A percentile compares a stretch with the other conserved stretches of the same genome.
Conservation (phyloP, 331 rosid species). For the Malus hybrid region DNA sequence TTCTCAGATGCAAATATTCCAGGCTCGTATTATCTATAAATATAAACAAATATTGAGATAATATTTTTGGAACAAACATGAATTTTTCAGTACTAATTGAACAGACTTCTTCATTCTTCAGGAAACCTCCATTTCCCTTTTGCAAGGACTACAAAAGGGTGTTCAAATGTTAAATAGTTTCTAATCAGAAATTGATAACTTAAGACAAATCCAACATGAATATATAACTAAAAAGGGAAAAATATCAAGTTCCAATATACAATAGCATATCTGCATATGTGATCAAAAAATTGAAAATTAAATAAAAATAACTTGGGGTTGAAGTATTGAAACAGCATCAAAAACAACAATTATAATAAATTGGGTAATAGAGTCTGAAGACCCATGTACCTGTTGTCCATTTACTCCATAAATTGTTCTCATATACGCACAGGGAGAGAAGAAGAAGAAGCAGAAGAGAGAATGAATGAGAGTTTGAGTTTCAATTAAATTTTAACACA, state of each 20-base stretch:
- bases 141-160: neutral
- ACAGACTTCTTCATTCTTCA: neutral
- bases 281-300: neutral
- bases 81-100: neutral
- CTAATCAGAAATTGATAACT: neutral
- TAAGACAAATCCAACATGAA: neutral
- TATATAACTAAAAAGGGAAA: neutral
- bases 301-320: neutral
- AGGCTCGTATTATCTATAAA: neutral
- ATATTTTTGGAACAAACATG: neutral
- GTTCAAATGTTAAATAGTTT: no score
- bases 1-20: neutral
- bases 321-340: neutral
- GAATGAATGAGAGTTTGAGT: neutral
- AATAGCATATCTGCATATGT: neutral
- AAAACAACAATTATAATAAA: neutral
- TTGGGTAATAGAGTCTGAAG: neutral
- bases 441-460: neutral
- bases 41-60: neutral
- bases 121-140: neutral
- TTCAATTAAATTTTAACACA: neutral
- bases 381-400: slow-evolving; percentile 35
- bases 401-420: slow-evolving; percentile 12
- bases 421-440: neutral
- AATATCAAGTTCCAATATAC: neutral